Conservation (phyloP, 225 moss, liverwort and hornwort genomes). For the Physcomitrellopsis africana region DNA sequence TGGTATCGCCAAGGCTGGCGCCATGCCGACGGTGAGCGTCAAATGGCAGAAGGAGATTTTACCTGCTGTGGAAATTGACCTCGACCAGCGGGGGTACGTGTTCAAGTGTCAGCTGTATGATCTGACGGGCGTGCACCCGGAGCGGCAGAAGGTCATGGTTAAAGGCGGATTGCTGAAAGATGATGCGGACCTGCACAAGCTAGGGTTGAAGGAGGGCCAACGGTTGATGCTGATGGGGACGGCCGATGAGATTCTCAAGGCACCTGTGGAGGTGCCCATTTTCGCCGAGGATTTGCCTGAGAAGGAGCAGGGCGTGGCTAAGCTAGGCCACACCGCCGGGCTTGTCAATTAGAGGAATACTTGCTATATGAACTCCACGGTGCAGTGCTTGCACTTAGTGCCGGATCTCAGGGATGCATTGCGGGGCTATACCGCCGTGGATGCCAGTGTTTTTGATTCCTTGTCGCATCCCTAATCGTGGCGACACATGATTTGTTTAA, state of each 20-base stretch:
- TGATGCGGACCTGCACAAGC: constrained; percentile 72
- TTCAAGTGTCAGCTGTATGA: constrained; percentile 98
- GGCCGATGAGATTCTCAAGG: constrained; percentile 78
- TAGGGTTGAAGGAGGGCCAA: constrained; percentile 92
- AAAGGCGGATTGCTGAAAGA: constrained; percentile 88
- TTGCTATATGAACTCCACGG: constrained; percentile 95
- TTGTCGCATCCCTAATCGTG: constrained; percentile 72
- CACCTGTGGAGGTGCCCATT: constrained; percentile 73
- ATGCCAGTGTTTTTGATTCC: constrained; percentile 49
- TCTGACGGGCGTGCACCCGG: constrained; percentile 91
- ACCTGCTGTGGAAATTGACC: constrained; percentile 85
- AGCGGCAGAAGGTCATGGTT: constrained; percentile 93
- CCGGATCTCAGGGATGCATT: constrained; percentile 83
- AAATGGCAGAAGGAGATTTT: constrained; percentile 93
- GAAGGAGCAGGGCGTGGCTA: constrained; percentile 66
- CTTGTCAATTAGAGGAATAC: constrained; percentile 89
- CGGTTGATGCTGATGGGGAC: constrained; percentile 98
- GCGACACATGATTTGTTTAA: constrained; percentile 84
- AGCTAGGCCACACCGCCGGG: constrained; percentile 83
- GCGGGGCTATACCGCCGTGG: constrained; percentile 53
- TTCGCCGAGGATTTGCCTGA: constrained; percentile 95
- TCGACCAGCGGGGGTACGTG: constrained; percentile 72
- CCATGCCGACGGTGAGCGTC: constrained; percentile 85
- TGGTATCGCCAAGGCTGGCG: not conserved
- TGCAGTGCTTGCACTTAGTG: constrained; percentile 93